Evolutionary conservation across 2,329 filamentous ascomycete genomes (phyloP), one percentile per base, ranked within the genome.

Genomic region (Colletotrichum limetticola): DNA sequence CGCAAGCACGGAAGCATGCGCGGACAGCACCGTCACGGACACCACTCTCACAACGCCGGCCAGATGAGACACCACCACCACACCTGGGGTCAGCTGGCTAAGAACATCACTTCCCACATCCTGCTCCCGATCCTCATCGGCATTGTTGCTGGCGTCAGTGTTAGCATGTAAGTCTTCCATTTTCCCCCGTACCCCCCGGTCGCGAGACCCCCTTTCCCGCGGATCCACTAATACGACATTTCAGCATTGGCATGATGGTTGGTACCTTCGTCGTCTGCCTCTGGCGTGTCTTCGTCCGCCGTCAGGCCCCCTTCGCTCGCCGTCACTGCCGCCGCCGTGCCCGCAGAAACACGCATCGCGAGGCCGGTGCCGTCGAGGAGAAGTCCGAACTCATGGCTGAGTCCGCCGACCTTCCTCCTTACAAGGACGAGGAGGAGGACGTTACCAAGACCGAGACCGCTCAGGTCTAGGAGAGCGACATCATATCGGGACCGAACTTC

Each of bases 51-150:
- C 71, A 74, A 71, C 79, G 77, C 71, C 79, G 60, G 82, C 70
- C 79, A 80, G 42, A 59, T 72, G 16, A 70, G 66, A 59, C 62
- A 73, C 30, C 78, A 76, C 73, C 74, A 81, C 66, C 79, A 80
- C 76, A 79, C 77, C 68, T 87, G 88, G 82, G 80, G 83, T 66
- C 82, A 85, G 73, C 81, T 91, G 30, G 75, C 91, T 59, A 85
- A 86, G 78, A 88, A 88, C 76, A 85, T 93, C 62, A 85, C 88
- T 74, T 85, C 90, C 49, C 90, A 92, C 74, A 87, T 95, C 57
- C 80, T 94, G 60, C 85, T 94, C 52, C 93, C 93, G 1, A 86
- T 94, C 66, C 83, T 93, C 65, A 87, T 94, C 75, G 93, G 93
- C 71, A 87, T 94, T 75, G 86, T 90, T 28, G 91, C 91, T 57